These are phyloP conservation scores for Lentinus tigrinus DNA, from an alignment of 768 basidiomycete species.

Conservation along the genomic window DNA sequence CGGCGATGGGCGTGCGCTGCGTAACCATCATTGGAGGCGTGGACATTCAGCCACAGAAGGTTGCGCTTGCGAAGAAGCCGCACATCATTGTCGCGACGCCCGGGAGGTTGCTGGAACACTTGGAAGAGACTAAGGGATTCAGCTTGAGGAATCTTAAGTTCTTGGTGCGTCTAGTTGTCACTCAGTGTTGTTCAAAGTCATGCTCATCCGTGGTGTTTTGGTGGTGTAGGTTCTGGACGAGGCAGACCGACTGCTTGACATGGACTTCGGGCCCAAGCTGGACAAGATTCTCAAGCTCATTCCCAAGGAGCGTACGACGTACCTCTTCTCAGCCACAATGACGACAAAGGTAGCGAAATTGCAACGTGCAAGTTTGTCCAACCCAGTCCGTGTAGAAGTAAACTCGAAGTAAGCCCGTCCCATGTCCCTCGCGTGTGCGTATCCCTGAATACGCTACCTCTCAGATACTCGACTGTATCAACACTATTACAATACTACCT, in stretches of 20 bases:
- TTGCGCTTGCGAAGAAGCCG: slow-evolving; percentile 90
- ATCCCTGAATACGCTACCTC: background rate
- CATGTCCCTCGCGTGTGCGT: background rate
- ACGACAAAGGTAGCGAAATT: slow-evolving; percentile 97
- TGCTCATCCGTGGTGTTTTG: background rate
- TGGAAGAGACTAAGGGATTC: slow-evolving; percentile 98
- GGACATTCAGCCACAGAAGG: slow-evolving; percentile 86
- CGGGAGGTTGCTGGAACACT: slow-evolving; percentile 87
- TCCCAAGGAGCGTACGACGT: slow-evolving; percentile 92
- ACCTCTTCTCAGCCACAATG: slow-evolving; percentile 98
- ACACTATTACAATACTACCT: slow-evolving; percentile 96
- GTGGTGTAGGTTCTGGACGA: slow-evolving; percentile 86
- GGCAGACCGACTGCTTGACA: slow-evolving; percentile 91
- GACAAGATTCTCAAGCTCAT: slow-evolving; percentile 96
- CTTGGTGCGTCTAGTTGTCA: slow-evolving; percentile 54
- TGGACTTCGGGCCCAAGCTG: slow-evolving; percentile 94
- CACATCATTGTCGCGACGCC: slow-evolving; percentile 96
- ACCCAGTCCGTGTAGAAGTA: slow-evolving; percentile 93
- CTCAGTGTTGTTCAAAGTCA: background rate
- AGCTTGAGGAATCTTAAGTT: slow-evolving; percentile 83
- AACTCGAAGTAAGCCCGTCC: slow-evolving; percentile 72
- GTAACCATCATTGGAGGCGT: slow-evolving; percentile 94
- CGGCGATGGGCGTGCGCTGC: slow-evolving; percentile 89
- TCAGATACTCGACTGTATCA: slow-evolving; percentile 94
- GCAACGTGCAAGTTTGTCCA: slow-evolving; percentile 88